phyloP scores from a whole-genome alignment of 1,284 basidiomycete genomes.

The Sporisorium scitamineum region DNA sequence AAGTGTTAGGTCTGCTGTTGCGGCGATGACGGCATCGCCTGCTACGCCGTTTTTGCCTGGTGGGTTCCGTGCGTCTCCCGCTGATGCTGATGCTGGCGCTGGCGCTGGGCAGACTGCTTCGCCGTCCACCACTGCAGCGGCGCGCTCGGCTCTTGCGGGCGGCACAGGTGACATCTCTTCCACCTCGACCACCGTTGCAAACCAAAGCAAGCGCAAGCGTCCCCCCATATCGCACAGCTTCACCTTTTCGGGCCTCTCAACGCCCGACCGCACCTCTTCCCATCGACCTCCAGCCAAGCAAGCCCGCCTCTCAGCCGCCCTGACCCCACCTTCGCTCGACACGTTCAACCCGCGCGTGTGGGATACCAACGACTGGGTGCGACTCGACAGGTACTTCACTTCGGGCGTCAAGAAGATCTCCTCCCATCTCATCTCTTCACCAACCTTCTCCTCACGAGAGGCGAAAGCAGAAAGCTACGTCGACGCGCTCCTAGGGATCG shows the following conservation, averaged over 20 bases:
- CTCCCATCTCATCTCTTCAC: neutral
- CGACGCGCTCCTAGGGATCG: constrained; percentile 19
- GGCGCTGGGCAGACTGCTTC: constrained; percentile 4
- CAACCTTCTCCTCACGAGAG: neutral
- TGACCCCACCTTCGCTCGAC: constrained; percentile 6
- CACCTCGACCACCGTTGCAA: constrained; percentile 7
- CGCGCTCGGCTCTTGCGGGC: neutral
- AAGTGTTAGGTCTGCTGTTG: constrained; percentile 13
- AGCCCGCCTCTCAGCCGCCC: constrained; percentile 19
- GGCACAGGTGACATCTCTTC: constrained; percentile 8
- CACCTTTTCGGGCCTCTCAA: constrained; percentile 17
- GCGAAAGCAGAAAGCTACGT: constrained; percentile 11
- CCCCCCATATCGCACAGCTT: neutral
- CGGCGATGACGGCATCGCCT: constrained; percentile 13
- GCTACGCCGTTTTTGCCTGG: constrained; percentile 45
- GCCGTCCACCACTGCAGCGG: constrained; percentile 7
- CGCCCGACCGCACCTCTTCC: constrained; percentile 9
- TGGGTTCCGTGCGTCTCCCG: constrained; percentile 38
- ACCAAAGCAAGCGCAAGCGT: constrained; percentile 14
- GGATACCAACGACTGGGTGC: constrained; percentile 34
- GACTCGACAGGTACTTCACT: constrained; percentile 49
- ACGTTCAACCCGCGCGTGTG: constrained; percentile 28
- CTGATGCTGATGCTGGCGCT: neutral
- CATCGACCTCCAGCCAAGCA: constrained; percentile 7
- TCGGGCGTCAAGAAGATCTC: constrained; percentile 26